Conservation (phyloP, 2,329 filamentous ascomycete genomes). For the Ciborinia camelliae region DNA sequence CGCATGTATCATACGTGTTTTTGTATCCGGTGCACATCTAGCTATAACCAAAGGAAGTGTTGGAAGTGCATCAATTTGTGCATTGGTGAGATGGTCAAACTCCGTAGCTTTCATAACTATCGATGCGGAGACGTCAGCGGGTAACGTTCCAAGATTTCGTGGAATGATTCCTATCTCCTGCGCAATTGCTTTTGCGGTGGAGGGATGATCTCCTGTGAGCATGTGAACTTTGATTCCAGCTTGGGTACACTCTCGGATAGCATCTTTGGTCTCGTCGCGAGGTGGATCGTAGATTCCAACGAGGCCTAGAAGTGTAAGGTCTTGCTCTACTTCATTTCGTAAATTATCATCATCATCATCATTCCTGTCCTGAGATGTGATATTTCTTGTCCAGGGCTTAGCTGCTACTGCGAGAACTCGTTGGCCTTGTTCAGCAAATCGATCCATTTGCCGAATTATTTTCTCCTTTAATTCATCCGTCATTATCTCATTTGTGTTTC, state of each 20-base stretch:
- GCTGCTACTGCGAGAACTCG: conserved; percentile 66
- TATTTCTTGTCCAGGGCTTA: conserved; percentile 33
- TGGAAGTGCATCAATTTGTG: conserved; percentile 65
- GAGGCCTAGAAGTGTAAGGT: conserved; percentile 59
- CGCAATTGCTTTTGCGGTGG: conserved; percentile 72
- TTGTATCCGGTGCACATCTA: conserved; percentile 73
- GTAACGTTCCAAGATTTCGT: conserved; percentile 25
- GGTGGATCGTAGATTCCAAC: conserved; percentile 59
- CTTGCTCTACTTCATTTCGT: conserved; percentile 46
- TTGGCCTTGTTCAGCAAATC: conserved; percentile 61
- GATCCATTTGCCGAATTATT: conserved; percentile 66
- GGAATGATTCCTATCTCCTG: conserved; percentile 55
- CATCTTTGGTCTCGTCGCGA: conserved; percentile 56
- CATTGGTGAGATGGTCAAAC: conserved; percentile 60
- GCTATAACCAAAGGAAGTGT: conserved; percentile 71
- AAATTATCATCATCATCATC: conserved; percentile 27
- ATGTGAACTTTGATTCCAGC: conserved; percentile 76
- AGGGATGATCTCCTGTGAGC: conserved; percentile 68
- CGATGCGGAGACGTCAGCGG: conserved; percentile 37
- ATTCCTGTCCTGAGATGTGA: conserved; percentile 22
- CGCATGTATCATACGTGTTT: conserved; percentile 74
- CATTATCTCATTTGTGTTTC: conserved; percentile 45
- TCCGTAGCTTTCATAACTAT: conserved; percentile 65
- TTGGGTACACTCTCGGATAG: conserved; percentile 59
- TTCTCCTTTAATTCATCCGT: conserved; percentile 52